Base-by-base conservation (phyloP, 2,329 filamentous ascomycete genomes). In the Albifimbria verrucaria region DNA sequence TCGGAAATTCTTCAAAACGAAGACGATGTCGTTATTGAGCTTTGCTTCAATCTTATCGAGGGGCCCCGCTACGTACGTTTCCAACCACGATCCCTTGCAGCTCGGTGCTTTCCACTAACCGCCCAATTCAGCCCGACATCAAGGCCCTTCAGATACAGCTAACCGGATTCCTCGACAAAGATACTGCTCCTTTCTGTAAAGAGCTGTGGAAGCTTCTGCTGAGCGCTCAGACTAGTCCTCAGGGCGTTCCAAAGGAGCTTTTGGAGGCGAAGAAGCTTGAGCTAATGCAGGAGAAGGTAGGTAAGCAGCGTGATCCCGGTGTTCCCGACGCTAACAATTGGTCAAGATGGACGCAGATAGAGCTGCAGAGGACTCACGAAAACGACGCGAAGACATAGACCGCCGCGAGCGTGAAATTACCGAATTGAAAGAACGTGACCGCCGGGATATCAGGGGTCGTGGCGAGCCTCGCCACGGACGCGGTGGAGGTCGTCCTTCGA, bases 211-310 rank as follows among this genome's bases (percentile, higher is more conserved):
- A 87, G 54, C 77, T 99, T 18, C 89, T 93, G 62, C 75, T 99
- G 45, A 97, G 92, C 69, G 94, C 92, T 10, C 94, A 99, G 71
- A 78, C 82, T 41, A 96, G 87, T 68, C 86, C 91, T 0, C 89
- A 94, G 67, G 94, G 94, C 51, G 92, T 99, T 12, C 93, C 94
- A 0, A 93, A 96, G 70, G 92, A 97, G 71, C 79, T 99, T 42
- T 76, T 99, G 3, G 94, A 99, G 69, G 92, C 93, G 1, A 99
- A 99, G 78, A 99, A 97, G 73, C 76, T 90, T 44, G 94, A 99
- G 72, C 77, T 99, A 47, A 90, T 94, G 57, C 91, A 97, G 72
- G 92, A 97, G 72, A 96, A 96, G 87, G 93, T 95, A 69, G 28
- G 67, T 41, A 23, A 20, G 3, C 20, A 24, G 7, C 21, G 22